Conservation (phyloP, 1,284 basidiomycete genomes). For the Fomitopsis betulina region DNA sequence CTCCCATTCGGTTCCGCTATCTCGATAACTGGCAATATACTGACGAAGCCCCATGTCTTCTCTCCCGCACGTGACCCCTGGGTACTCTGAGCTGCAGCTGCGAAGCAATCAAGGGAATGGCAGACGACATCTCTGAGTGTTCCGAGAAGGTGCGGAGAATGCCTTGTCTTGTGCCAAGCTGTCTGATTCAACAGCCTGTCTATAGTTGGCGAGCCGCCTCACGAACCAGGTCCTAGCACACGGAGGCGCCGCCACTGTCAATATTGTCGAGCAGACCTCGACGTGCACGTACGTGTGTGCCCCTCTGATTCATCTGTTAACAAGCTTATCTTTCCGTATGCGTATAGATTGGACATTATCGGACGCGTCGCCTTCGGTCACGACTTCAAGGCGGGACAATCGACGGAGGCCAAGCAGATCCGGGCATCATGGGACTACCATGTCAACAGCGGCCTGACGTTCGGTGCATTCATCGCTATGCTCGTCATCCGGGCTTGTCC, state of each 20-base stretch:
- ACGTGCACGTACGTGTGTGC: conserved; percentile 18
- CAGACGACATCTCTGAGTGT: conserved; percentile 22
- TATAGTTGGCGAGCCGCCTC: conserved; percentile 21
- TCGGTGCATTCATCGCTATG: conserved; percentile 22
- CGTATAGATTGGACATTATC: conserved; percentile 24
- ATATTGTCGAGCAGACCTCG: conserved; percentile 21
- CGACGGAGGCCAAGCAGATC: conserved; percentile 19
- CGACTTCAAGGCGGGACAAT: conserved; percentile 21
- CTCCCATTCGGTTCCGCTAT: not conserved
- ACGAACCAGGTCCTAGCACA: conserved; percentile 21
- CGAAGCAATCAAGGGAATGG: conserved; percentile 24
- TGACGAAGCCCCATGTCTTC: conserved; percentile 2
- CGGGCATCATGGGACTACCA: conserved; percentile 20
- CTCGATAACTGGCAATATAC: not conserved
- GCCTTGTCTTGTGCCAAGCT: not conserved
- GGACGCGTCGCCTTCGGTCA: conserved; percentile 24
- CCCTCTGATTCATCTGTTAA: too few species aligned
- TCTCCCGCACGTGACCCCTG: not conserved
- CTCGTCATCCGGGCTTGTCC: conserved; percentile 21
- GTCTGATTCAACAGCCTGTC: not conserved
- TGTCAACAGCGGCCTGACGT: conserved; percentile 20
- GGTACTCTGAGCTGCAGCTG: conserved; percentile 9
- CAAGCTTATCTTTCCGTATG: not conserved
- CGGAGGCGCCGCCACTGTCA: conserved; percentile 20
- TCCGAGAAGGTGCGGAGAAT: conserved; percentile 23